These are phyloP conservation scores for Microcyclosporella mali DNA, from an alignment of 2,329 filamentous ascomycete species.

Conservation along the genomic window DNA sequence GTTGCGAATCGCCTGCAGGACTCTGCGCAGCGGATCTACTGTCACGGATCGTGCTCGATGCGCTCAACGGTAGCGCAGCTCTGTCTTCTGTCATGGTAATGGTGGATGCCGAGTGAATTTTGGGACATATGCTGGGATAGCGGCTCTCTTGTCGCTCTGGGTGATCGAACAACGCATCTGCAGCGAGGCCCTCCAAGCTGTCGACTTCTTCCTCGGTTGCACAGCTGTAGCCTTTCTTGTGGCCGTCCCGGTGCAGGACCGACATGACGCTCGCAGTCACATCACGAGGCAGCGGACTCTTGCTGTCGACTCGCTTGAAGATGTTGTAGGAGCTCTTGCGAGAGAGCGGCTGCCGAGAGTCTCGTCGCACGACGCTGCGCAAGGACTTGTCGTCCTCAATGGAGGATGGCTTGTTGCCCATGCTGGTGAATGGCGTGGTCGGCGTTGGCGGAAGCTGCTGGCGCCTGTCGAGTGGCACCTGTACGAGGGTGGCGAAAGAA, in stretches of 20 bases:
- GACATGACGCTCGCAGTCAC: slow-evolving; percentile 23
- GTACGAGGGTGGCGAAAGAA: slow-evolving; percentile 13
- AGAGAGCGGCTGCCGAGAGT: slow-evolving; percentile 17
- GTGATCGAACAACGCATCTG: slow-evolving; percentile 17
- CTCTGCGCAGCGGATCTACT: slow-evolving; percentile 3
- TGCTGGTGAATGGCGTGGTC: slow-evolving; percentile 16
- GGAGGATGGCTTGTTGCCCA: slow-evolving; percentile 29
- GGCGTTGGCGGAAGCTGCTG: slow-evolving; percentile 16
- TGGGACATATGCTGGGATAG: slow-evolving; percentile 11
- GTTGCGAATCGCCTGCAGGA: slow-evolving; percentile 1
- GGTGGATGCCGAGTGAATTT: slow-evolving; percentile 21
- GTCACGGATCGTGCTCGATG: slow-evolving; percentile 24
- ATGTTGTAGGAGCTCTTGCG: slow-evolving; percentile 29
- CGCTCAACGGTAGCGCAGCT: slow-evolving; percentile 20
- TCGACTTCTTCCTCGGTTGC: slow-evolving; percentile 6
- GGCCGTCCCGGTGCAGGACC: slow-evolving; percentile 14
- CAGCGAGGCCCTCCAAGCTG: slow-evolving; percentile 7
- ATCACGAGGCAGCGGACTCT: slow-evolving; percentile 20
- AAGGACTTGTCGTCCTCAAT: slow-evolving; percentile 20
- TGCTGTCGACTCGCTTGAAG: slow-evolving; percentile 28
- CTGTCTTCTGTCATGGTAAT: slow-evolving; percentile 21
- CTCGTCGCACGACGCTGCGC: slow-evolving; percentile 18
- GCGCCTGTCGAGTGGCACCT: slow-evolving; percentile 20
- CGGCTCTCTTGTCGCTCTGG: slow-evolving; percentile 11
- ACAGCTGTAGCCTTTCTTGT: slow-evolving; percentile 13